Conservation (phyloP, 2,329 filamentous ascomycete genomes). For the Leptographium wingfieldii region DNA sequence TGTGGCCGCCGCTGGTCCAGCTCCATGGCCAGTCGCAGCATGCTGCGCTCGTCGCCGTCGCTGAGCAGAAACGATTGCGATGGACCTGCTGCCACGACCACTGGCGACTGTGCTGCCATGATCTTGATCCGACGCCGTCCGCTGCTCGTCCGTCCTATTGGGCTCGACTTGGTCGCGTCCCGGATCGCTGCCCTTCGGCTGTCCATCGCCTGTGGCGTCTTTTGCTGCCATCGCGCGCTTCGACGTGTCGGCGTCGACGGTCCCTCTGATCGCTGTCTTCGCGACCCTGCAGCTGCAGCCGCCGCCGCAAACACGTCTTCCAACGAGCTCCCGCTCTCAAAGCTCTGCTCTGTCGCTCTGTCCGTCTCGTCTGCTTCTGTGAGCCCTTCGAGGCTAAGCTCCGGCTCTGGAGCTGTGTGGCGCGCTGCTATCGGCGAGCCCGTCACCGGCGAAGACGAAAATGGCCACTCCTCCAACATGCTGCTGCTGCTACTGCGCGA, state of each 20-base stretch:
- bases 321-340: background rate
- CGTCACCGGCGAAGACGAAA: conserved; percentile 41
- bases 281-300: background rate
- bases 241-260: conserved; percentile 2
- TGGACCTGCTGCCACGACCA: background rate
- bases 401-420: conserved; percentile 14
- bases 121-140: background rate
- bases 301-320: too few species aligned
- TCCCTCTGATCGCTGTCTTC: background rate
- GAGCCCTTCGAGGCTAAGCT: conserved; percentile 13
- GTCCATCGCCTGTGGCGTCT: background rate
- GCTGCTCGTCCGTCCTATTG: conserved; percentile 1
- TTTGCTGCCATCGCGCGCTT: background rate
- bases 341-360: background rate
- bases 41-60: conserved; percentile 33
- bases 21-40: conserved; percentile 36
- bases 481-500: conserved; percentile 22
- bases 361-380: conserved; percentile 7
- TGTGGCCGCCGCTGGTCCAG: conserved; percentile 25
- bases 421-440: conserved; percentile 32
- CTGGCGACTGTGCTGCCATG: background rate
- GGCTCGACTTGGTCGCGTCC: conserved; percentile 7
- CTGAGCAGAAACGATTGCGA: conserved; percentile 27
- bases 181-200: background rate
- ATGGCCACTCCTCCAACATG: conserved; percentile 35